Percentiles rank a stretch among this genome's conserved stretches.
Evolutionary conservation across 148 eudicot species (phyloP).

Genomic region (Chenopodium suecicum): DNA sequence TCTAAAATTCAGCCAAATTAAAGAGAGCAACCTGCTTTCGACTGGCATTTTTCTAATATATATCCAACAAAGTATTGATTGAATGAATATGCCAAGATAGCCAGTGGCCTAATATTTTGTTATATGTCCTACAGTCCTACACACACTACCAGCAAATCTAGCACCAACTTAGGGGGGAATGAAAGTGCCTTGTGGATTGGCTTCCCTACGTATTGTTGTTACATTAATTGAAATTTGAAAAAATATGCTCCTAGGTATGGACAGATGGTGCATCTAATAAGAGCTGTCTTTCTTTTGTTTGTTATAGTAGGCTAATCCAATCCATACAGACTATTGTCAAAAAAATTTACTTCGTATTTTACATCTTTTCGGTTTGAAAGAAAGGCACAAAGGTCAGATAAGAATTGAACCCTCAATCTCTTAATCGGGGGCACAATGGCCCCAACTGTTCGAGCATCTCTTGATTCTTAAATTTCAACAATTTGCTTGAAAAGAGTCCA

Average conservation of each 20-base stretch:
- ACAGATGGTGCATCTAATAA: not conserved
- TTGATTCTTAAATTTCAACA: not conserved
- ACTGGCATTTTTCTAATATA: too few relatives aligned
- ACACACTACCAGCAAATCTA: not conserved
- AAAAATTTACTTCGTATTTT: not conserved
- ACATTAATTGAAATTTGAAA: not conserved
- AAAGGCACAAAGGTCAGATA: not conserved
- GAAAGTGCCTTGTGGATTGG: not conserved
- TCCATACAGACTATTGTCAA: not conserved
- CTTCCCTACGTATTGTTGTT: not conserved
- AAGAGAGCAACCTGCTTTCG: too few relatives aligned
- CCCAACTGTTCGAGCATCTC: not conserved
- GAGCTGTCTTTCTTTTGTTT: not conserved
- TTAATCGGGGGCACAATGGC: not conserved
- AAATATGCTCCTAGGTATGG: not conserved
- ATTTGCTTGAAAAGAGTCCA: not conserved
- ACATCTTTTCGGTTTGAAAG: not conserved
- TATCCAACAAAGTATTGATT: too few relatives aligned
- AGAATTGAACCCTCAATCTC: not conserved
- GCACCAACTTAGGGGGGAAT: not conserved
- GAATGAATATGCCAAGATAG: too few relatives aligned
- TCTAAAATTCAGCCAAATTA: too few relatives aligned
- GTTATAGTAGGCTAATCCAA: not conserved
- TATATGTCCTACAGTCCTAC: too few relatives aligned
- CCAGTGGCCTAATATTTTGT: too few relatives aligned